Evolutionary conservation across 2,329 filamentous ascomycete species (phyloP).

Genomic region (Stromatinia cepivora): DNA sequence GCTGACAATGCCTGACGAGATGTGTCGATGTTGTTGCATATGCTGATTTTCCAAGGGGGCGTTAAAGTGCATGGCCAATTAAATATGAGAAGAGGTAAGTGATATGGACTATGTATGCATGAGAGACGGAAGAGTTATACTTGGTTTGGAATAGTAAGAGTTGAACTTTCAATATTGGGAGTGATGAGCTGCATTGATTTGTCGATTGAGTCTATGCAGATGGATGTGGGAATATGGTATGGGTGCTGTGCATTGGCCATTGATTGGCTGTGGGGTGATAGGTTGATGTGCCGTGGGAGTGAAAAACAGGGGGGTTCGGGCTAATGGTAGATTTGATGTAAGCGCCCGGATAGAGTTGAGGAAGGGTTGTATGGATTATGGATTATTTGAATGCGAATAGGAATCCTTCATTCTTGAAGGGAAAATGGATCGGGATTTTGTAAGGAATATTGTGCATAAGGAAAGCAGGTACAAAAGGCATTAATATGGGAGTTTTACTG

Average conservation of each 20-base stretch:
- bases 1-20: constrained; percentile 14
- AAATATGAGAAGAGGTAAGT: not conserved
- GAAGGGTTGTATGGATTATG: constrained; percentile 1
- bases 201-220: not conserved
- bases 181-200: not conserved
- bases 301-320: constrained; percentile 14
- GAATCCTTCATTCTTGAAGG: not conserved
- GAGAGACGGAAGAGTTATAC: not conserved
- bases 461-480: constrained; percentile 10
- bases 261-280: constrained; percentile 6
- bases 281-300: not conserved
- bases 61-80: constrained; percentile 9
- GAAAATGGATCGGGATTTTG: not conserved
- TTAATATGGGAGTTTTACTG: not conserved
- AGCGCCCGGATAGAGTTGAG: constrained; percentile 8
- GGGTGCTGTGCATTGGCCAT: constrained; percentile 8
- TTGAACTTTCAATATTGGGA: not conserved
- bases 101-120: not conserved
- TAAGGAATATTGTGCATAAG: not conserved
- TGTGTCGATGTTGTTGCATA: constrained; percentile 1
- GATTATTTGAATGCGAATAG: not conserved
- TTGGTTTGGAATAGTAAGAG: not conserved
- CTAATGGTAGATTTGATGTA: constrained; percentile 12
- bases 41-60: constrained; percentile 1
- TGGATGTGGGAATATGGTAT: not conserved